phyloP scores from a whole-genome alignment of 2,329 filamentous ascomycete genomes.

The Claviceps sorghi region DNA sequence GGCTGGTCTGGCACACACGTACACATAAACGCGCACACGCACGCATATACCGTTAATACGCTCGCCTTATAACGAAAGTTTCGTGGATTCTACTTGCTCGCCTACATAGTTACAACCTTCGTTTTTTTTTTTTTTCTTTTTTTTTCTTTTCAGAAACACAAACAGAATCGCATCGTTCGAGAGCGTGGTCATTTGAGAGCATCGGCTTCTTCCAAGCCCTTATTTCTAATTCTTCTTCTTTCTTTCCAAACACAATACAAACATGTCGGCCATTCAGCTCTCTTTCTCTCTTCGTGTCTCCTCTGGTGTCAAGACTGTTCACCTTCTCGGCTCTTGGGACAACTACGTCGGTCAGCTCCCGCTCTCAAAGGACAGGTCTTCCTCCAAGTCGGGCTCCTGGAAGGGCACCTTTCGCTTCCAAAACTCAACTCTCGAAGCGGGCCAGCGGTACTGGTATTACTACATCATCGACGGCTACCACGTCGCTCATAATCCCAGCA shows the following conservation, averaged over 20 bases:
- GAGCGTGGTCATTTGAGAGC: conserved; percentile 15
- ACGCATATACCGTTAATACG: conserved; percentile 15
- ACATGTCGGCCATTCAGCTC: conserved; percentile 83
- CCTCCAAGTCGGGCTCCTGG: conserved; percentile 81
- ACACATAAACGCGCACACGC: conserved; percentile 2
- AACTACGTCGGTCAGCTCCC: conserved; percentile 90
- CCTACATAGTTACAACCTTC: conserved; percentile 16
- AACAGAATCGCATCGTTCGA: conserved; percentile 12
- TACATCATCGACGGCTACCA: conserved; percentile 99
- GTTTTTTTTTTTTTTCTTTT: not conserved
- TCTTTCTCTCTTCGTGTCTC: conserved; percentile 95
- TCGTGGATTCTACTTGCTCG: conserved; percentile 44
- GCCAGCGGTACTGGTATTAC: conserved; percentile 99
- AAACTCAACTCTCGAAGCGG: conserved; percentile 68
- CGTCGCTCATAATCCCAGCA: conserved; percentile 87
- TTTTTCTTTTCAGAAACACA: conserved; percentile 1
- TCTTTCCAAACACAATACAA: conserved; percentile 20
- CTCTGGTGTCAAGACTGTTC: conserved; percentile 94
- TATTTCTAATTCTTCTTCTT: not conserved
- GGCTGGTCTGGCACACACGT: too few relatives aligned
- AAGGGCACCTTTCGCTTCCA: conserved; percentile 95
- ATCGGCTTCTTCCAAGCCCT: not conserved
- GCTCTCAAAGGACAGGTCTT: conserved; percentile 72
- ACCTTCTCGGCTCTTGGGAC: conserved; percentile 96
- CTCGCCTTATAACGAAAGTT: conserved; percentile 30